These are phyloP conservation scores for Biscogniauxia sp. DNA, from an alignment of 2,329 filamentous ascomycete genomes.

Conservation along the genomic window DNA sequence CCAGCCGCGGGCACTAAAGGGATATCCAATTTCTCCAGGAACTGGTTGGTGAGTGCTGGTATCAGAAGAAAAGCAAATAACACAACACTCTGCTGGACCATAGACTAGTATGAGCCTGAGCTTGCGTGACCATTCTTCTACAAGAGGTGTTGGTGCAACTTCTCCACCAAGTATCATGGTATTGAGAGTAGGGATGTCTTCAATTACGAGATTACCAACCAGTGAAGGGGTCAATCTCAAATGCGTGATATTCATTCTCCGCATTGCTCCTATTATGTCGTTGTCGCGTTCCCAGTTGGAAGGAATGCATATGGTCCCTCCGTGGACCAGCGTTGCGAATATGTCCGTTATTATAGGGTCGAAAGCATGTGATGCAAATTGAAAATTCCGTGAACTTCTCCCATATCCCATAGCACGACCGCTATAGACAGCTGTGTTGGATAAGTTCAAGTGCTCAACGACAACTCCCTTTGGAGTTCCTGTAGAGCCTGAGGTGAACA, in stretches of 20 bases:
- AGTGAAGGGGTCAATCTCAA: not conserved
- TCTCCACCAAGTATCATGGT: not conserved
- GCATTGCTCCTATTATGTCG: not conserved
- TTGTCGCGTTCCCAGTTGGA: not conserved
- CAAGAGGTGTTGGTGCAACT: not conserved
- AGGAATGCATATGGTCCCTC: not conserved
- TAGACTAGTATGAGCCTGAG: not conserved
- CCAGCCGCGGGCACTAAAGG: slow-evolving; percentile 6
- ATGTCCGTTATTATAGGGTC: not conserved
- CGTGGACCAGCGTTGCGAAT: not conserved
- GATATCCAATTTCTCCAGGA: not conserved
- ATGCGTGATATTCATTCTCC: not conserved
- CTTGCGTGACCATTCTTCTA: not conserved
- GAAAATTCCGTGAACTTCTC: slow-evolving; percentile 16
- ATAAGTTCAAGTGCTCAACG: slow-evolving; percentile 53
- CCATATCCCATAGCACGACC: not conserved
- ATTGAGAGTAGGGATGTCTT: not conserved
- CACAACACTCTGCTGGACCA: not conserved
- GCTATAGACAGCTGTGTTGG: slow-evolving; percentile 54
- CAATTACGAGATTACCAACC: not conserved
- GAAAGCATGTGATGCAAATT: slow-evolving; percentile 11
- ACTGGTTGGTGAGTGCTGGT: not conserved
- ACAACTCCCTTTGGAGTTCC: slow-evolving; percentile 56
- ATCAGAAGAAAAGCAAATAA: not conserved
- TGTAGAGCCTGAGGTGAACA: slow-evolving; percentile 60